These are phyloP conservation scores for Trametes hirsuta DNA, from an alignment of 1,284 basidiomycete genomes.

Conservation along the genomic window DNA sequence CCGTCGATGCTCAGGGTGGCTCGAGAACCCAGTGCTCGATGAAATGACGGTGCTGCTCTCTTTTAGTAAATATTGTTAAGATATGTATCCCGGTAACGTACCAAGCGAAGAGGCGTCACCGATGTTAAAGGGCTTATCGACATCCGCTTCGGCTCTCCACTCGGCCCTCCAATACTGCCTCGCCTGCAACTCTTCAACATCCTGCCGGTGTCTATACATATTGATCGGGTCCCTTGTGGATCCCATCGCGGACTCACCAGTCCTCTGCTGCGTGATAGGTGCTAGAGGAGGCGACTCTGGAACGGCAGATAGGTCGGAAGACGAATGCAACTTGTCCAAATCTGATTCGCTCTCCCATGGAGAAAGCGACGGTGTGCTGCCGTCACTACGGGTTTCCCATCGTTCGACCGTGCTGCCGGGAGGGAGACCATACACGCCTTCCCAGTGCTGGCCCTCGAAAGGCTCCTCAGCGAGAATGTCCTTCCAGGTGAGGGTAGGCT, in stretches of 20 bases:
- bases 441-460: conserved; percentile 80
- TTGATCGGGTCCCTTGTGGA: conserved; percentile 9
- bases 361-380: conserved; percentile 54
- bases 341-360: conserved; percentile 47
- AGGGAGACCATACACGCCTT: conserved; percentile 57
- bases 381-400: conserved; percentile 46
- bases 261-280: not conserved
- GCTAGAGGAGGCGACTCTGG: conserved; percentile 35
- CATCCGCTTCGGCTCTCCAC: conserved; percentile 53
- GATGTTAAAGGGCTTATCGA: conserved; percentile 55
- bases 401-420: conserved; percentile 44
- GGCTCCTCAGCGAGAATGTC: conserved; percentile 79
- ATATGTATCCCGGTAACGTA: conserved; percentile 27
- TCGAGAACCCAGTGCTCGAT: conserved; percentile 40
- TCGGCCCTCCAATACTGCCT: conserved; percentile 73
- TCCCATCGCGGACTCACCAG: not conserved
- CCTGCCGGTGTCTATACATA: conserved; percentile 46
- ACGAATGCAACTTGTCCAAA: conserved; percentile 48
- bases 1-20: conserved; percentile 32
- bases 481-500: conserved; percentile 62
- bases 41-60: conserved; percentile 41
- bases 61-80: not conserved
- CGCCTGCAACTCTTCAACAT: conserved; percentile 59
- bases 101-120: conserved; percentile 72
- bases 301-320: conserved; percentile 48